Base-by-base conservation (phyloP, 495 filamentous ascomycete species). In the Hypoxylon lienhwacheense region DNA sequence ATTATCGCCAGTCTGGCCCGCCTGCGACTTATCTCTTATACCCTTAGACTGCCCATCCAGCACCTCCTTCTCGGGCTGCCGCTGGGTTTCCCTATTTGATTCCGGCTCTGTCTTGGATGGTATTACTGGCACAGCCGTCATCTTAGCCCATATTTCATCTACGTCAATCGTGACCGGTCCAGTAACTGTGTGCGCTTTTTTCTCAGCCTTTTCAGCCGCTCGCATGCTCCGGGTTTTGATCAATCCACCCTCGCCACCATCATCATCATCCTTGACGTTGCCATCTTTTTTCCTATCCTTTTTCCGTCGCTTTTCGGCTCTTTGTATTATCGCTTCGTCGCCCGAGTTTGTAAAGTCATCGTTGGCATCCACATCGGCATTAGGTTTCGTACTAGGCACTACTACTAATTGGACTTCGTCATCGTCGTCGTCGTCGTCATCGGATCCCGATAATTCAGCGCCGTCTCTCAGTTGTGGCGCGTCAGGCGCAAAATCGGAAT, bases 101-200 rank as follows among this genome's bases (percentile, higher is more conserved):
- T 29, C 59, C 24, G 51, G 25, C 20, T 62, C 55, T 7, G 45
- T 25, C 24, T 55, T 65, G 17, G 53, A 20, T 24, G 50, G 29
- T 46, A 61, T 61, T 14, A 40, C 33, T 8, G 70, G 52, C 20
- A 55, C 66, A 43, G 79, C 71, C 16, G 81, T 85, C 88, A 98
- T 89, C 60, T 82, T 78, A 21, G 78, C 80, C 93, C 93, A 98
- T 11, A 97, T 62, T 7, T 83, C 83, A 53, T 97, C 86, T n/a
- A 98, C 88, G 65, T 98, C 88, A 37, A 93, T 73, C 7, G 91
- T 96, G 6, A 86, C 85, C 2, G 83, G 86, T 4, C 84, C 84
- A 32, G 77, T 82, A 44, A 71, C 77, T 5, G 81, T 76, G 24
- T 84, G 70, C n/a, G 79, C 69, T 72, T 81, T 85, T 37, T 77